Evolutionary conservation across 441 rosid genomes (phyloP).

Genomic region (Brassica balearica): DNA sequence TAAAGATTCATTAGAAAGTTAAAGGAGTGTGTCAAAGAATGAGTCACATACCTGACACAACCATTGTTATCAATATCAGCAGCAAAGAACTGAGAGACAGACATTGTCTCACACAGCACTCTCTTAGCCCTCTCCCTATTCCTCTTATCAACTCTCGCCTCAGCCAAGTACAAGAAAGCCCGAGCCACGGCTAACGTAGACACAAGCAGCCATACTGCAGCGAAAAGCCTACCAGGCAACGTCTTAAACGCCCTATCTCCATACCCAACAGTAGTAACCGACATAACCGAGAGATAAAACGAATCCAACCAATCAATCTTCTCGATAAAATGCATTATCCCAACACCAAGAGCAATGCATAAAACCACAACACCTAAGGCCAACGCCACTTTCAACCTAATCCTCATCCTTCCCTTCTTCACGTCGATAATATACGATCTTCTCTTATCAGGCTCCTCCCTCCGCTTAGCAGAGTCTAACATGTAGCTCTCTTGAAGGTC

Average conservation of each 20-base stretch:
- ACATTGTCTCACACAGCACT: slow-evolving; percentile 90
- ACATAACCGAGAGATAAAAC: slow-evolving; percentile 90
- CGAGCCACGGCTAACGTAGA: slow-evolving; percentile 90
- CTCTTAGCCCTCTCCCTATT: slow-evolving; percentile 77
- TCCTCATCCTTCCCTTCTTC: slow-evolving; percentile 96
- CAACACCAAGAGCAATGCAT: slow-evolving; percentile 81
- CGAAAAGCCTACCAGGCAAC: slow-evolving; percentile 72
- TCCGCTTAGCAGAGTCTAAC: slow-evolving; percentile 55
- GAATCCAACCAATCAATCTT: slow-evolving; percentile 86
- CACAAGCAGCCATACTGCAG: slow-evolving; percentile 90
- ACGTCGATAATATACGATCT: slow-evolving; percentile 73
- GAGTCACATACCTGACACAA: slow-evolving; percentile 64
- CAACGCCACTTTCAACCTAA: slow-evolving; percentile 90
- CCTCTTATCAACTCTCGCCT: slow-evolving; percentile 89
- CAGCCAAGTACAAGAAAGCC: slow-evolving; percentile 80
- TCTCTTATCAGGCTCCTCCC: slow-evolving; percentile 43
- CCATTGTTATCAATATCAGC: slow-evolving; percentile 92
- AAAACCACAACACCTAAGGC: slow-evolving; percentile 87
- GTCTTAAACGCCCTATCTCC: slow-evolving; percentile 83
- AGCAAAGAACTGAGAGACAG: slow-evolving; percentile 86
- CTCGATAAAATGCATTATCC: slow-evolving; percentile 86
- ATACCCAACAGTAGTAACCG: slow-evolving; percentile 91
- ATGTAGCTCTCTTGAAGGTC: slow-evolving; percentile 91
- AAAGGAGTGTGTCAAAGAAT: neutral
- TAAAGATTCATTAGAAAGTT: too few relatives aligned